Conservation (phyloP, 164 flowering plant species). For the Stephania yunnanensis region DNA sequence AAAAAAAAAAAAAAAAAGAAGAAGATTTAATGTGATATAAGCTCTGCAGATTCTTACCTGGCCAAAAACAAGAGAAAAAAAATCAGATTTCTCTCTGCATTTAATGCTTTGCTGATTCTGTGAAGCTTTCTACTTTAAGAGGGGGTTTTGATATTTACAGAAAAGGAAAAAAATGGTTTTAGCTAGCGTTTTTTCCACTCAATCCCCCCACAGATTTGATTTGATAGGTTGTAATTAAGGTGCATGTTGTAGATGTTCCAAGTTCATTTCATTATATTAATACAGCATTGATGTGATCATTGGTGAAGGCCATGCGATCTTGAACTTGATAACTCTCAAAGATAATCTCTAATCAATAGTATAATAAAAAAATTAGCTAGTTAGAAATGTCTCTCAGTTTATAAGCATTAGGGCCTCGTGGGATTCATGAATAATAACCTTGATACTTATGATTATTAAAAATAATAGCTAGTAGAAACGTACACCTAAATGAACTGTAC, state of each 20-base stretch:
- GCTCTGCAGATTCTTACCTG: not conserved
- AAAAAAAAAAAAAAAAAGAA: not conserved
- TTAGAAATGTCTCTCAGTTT: no score
- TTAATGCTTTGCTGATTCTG: conserved; percentile 9
- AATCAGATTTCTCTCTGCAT: conserved; percentile 6
- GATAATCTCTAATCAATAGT: no score
- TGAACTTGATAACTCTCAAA: no score
- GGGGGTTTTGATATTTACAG: not conserved
- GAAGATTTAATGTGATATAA: conserved; percentile 1
- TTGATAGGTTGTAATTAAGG: not conserved
- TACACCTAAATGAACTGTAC: no score
- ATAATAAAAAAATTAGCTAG: no score
- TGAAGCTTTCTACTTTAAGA: not conserved
- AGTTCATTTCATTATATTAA: no score
- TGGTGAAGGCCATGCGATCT: no score
- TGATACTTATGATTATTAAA: no score
- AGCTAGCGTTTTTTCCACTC: not conserved
- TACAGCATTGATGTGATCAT: no score
- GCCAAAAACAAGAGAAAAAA: conserved; percentile 4
- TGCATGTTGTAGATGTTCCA: not conserved
- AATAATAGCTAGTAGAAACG: no score
- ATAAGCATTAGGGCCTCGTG: no score
- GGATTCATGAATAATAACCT: no score
- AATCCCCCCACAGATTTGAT: not conserved
- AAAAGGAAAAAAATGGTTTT: not conserved